Evolutionary conservation across 2,329 filamentous ascomycete species (phyloP).

Genomic region (Penicillium sp.): DNA sequence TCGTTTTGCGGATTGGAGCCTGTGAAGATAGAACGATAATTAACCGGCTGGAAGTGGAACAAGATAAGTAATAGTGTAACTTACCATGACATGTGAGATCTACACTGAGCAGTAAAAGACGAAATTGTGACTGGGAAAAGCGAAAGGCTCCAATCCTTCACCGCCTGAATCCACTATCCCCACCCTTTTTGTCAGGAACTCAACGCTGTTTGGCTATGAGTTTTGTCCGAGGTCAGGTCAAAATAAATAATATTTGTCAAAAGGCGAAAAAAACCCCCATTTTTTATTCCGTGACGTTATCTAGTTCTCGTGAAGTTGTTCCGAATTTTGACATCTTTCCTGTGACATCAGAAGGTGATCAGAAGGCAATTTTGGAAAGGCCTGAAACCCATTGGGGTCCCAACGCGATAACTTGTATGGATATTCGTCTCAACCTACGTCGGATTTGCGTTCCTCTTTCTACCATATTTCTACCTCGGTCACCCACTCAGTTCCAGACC

Average conservation of each 20-base stretch:
- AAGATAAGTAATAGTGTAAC: conserved; percentile 4
- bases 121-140: conserved; percentile 10
- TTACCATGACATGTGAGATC: conserved; percentile 15
- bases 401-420: conserved; percentile 12
- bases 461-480: conserved; percentile 31
- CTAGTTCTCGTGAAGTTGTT: background rate
- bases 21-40: conserved; percentile 15
- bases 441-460: conserved; percentile 26
- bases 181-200: conserved; percentile 13
- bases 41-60: conserved; percentile 12
- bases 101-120: background rate
- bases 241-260: background rate
- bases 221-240: background rate
- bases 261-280: background rate
- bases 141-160: conserved; percentile 4
- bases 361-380: conserved; percentile 8
- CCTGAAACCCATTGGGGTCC: conserved; percentile 13
- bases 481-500: conserved; percentile 24
- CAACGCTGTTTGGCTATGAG: conserved; percentile 15
- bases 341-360: conserved; percentile 5
- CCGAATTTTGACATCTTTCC: background rate
- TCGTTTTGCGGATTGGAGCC: conserved; percentile 29
- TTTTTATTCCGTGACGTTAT: conserved; percentile 19
- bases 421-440: conserved; percentile 17
- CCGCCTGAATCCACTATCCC: conserved; percentile 7